Evolutionary conservation across 148 eudicot genomes (phyloP).

Genomic region (Vaccinium corymbosum): DNA sequence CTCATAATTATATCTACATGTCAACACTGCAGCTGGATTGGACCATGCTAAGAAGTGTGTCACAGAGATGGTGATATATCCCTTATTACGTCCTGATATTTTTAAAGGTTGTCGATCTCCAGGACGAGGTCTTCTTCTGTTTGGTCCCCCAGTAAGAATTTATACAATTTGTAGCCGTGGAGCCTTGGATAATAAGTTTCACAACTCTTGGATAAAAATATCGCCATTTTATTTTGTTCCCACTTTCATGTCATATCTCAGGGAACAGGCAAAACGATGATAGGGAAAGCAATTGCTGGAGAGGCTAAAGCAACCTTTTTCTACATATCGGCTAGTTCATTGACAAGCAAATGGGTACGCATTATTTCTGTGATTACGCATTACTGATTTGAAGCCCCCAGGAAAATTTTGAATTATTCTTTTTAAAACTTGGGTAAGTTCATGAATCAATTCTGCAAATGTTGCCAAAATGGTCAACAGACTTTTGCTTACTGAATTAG

Average conservation of each 20-base stretch:
- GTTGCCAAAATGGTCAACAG: background rate
- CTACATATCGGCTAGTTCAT: slow-evolving; percentile 93
- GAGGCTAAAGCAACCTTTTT: slow-evolving; percentile 96
- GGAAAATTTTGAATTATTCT: background rate
- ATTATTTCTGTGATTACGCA: slow-evolving; percentile 11
- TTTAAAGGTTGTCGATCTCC: slow-evolving; percentile 99
- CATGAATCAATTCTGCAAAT: background rate
- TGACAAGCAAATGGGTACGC: slow-evolving; percentile 98
- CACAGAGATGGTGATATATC: slow-evolving; percentile 99
- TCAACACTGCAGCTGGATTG: slow-evolving; percentile 67
- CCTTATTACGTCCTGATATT: slow-evolving; percentile 92
- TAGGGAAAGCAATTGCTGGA: slow-evolving; percentile 97
- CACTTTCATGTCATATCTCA: slow-evolving; percentile 24
- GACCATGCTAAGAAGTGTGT: slow-evolving; percentile 98
- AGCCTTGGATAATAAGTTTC: background rate
- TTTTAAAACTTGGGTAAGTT: background rate
- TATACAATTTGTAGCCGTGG: background rate
- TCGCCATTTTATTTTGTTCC: background rate
- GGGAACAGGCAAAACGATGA: slow-evolving; percentile 99
- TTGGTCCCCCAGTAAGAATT: slow-evolving; percentile 92
- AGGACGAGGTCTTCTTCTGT: slow-evolving; percentile 96
- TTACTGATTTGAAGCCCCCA: background rate
- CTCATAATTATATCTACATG: slow-evolving; percentile 14
- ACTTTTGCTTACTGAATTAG: background rate
- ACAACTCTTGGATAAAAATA: background rate